A percentile compares a stretch with the other conserved stretches of the same genome.
phyloP scores from a whole-genome alignment of 2,329 filamentous ascomycete species.

The Sporothrix curviconia region DNA sequence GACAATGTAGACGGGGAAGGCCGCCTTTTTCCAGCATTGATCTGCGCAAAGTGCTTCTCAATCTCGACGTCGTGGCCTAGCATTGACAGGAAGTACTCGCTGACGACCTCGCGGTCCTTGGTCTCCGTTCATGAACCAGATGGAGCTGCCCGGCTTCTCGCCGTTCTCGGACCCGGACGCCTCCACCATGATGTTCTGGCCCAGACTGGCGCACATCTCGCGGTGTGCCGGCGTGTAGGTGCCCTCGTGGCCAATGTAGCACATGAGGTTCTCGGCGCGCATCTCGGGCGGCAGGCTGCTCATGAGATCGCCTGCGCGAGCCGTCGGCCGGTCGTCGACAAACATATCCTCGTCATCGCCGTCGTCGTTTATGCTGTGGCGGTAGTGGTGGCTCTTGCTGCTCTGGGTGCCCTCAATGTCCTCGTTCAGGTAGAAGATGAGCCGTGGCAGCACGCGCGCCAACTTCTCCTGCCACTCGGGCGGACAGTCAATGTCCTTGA shows the following conservation, averaged over 20 bases:
- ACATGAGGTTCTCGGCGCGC: slow-evolving; percentile 96
- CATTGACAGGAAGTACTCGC: slow-evolving; percentile 89
- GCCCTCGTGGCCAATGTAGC: slow-evolving; percentile 94
- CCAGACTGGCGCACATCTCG: slow-evolving; percentile 94
- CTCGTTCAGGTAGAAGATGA: slow-evolving; percentile 86
- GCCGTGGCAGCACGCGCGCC: slow-evolving; percentile 67
- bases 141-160: slow-evolving; percentile 77
- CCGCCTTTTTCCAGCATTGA: slow-evolving; percentile 95
- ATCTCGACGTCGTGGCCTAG: slow-evolving; percentile 95
- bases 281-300: slow-evolving; percentile 79
- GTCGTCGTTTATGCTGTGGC: slow-evolving; percentile 18
- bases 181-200: slow-evolving; percentile 98
- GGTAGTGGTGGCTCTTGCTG: too few relatives aligned
- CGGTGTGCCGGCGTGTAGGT: slow-evolving; percentile 93
- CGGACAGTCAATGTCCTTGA: slow-evolving; percentile 97
- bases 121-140: slow-evolving; percentile 99
- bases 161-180: slow-evolving; percentile 67
- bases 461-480: slow-evolving; percentile 77
- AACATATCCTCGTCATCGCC: slow-evolving; percentile 33
- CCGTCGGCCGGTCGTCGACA: slow-evolving; percentile 48
- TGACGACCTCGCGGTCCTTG: slow-evolving; percentile 81
- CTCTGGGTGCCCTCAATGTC: slow-evolving; percentile 45
- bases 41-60: slow-evolving; percentile 91
- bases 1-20: slow-evolving; percentile 86
- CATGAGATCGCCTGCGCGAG: slow-evolving; percentile 85